Evolutionary conservation across 352 stramenopile genomes (phyloP).

Genomic region (Aphanomyces cochlioides): DNA sequence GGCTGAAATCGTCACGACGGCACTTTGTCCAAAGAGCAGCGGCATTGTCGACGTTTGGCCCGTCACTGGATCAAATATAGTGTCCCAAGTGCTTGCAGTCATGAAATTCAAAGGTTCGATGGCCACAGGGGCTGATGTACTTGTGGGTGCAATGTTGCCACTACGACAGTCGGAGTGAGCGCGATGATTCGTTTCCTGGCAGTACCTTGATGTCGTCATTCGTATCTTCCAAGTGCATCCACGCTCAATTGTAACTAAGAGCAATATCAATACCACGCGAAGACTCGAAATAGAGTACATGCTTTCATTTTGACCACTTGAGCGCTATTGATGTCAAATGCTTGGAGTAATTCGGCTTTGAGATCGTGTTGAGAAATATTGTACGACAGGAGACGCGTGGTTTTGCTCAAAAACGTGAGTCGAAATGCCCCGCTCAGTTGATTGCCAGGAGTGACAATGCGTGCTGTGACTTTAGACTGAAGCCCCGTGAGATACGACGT

Average conservation of each 20-base stretch:
- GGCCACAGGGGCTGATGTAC: conserved; percentile 53
- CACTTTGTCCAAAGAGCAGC: conserved; percentile 29
- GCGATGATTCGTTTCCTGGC: background rate
- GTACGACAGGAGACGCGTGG: conserved; percentile 59
- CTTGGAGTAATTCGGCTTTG: conserved; percentile 39
- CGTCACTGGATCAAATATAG: conserved; percentile 38
- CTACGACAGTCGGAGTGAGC: background rate
- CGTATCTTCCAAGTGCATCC: conserved; percentile 20
- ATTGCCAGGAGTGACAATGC: conserved; percentile 81
- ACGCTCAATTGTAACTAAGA: conserved; percentile 1
- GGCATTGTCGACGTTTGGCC: conserved; percentile 32
- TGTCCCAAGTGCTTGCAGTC: conserved; percentile 31
- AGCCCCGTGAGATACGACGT: conserved; percentile 73
- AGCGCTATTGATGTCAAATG: conserved; percentile 27
- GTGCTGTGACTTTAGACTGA: conserved; percentile 57
- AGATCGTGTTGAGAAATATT: conserved; percentile 69
- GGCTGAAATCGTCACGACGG: conserved; percentile 25
- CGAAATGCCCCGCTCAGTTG: conserved; percentile 82
- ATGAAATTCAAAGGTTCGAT: conserved; percentile 32
- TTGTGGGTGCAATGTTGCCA: conserved; percentile 77
- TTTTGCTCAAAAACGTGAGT: conserved; percentile 61
- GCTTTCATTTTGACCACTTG: background rate
- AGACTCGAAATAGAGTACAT: conserved; percentile 39
- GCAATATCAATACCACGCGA: conserved; percentile 45
- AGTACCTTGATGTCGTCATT: conserved; percentile 16